phyloP scores from a whole-genome alignment of 2,329 filamentous ascomycete species.

The Harringtonia aguacate region DNA sequence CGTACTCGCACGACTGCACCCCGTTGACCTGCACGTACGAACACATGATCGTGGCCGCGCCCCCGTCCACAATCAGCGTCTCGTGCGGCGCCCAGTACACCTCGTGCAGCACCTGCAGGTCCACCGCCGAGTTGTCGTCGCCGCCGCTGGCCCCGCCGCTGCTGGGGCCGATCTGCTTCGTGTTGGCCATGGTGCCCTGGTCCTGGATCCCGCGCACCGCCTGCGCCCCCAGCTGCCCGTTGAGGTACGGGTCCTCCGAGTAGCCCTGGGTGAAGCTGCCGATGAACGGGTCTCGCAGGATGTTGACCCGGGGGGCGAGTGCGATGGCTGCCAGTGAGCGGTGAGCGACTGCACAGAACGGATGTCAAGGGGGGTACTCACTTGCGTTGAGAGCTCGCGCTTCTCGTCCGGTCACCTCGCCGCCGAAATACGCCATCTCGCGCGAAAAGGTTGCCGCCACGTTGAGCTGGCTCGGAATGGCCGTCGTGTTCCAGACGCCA shows the following conservation, averaged over 20 bases:
- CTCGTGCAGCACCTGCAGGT: not conserved
- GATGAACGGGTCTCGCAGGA: not conserved
- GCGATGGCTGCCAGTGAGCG: not conserved
- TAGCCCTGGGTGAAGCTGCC: not conserved
- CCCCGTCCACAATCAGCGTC: not conserved
- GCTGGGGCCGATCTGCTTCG: not conserved
- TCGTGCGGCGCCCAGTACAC: not conserved
- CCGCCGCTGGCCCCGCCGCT: not conserved
- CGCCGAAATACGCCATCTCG: not conserved
- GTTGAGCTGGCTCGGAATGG: not conserved
- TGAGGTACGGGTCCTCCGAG: not conserved
- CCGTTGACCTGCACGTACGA: not conserved
- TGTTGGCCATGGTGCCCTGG: not conserved
- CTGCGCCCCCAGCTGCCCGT: not conserved
- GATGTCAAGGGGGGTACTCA: not conserved
- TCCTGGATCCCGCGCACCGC: not conserved
- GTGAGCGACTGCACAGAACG: not conserved
- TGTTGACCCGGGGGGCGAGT: not conserved
- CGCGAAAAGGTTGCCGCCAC: not conserved
- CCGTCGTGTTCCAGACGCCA: not conserved
- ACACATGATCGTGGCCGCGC: not conserved
- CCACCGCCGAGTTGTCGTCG: not conserved
- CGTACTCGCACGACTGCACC: not conserved
- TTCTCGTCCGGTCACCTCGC: not conserved
- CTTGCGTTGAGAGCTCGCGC: not conserved